These are phyloP conservation scores for Bonia amplexicaulis DNA, from an alignment of 176 grass and related monocot species.

Conservation along the genomic window DNA sequence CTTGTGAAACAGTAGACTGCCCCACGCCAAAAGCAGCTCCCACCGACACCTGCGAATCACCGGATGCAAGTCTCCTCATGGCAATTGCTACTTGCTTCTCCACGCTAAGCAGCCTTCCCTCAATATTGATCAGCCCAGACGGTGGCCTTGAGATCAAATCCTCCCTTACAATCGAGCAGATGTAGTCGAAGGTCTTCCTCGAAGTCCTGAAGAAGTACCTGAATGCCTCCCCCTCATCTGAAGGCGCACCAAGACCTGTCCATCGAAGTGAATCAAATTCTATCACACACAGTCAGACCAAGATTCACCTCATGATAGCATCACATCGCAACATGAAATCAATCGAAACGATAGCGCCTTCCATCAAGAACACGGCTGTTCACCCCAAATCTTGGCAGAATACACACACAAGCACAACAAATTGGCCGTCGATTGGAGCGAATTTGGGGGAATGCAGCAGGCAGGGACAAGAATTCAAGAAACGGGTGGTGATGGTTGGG, in stretches of 20 bases:
- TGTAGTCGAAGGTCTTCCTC: conserved; percentile 87
- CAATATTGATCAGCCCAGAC: conserved; percentile 93
- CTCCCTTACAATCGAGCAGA: conserved; percentile 88
- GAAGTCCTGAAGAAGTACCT: conserved; percentile 96
- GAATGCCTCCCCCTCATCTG: conserved; percentile 90
- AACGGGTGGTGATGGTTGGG: not conserved
- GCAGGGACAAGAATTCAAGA: not conserved
- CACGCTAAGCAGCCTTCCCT: conserved; percentile 94
- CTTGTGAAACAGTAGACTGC: conserved; percentile 95
- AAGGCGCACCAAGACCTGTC: conserved; percentile 48
- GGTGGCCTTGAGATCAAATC: conserved; percentile 94
- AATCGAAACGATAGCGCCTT: not conserved
- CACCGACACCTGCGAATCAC: conserved; percentile 90
- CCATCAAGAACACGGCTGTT: not conserved
- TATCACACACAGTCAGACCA: not conserved
- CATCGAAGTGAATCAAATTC: conserved; percentile 23
- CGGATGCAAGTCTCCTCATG: conserved; percentile 84
- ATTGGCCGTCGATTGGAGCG: not conserved
- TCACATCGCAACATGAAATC: not conserved
- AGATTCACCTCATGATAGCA: not conserved
- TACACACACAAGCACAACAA: not conserved
- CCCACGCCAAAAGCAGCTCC: conserved; percentile 87
- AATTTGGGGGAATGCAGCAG: conserved; percentile 24
- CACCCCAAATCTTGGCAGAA: conserved; percentile 12
- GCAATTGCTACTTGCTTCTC: conserved; percentile 99